Conservation (phyloP, 176 grass and related monocot species). For the Elymus sibiricus region DNA sequence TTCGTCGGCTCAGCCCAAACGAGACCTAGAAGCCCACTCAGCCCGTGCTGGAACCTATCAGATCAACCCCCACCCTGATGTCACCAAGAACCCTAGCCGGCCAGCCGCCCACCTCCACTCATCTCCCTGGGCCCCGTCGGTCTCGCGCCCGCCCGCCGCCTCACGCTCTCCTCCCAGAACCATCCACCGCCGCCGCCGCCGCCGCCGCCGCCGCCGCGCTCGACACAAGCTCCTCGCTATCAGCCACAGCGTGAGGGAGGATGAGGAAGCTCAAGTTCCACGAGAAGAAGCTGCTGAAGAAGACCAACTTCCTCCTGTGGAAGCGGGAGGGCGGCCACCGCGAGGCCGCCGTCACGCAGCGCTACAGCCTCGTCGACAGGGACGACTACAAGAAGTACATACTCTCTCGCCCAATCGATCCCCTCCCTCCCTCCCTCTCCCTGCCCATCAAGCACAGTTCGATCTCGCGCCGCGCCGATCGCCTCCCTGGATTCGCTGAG, state of each 20-base stretch:
- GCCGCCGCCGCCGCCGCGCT: not conserved
- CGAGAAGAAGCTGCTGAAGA: constrained; percentile 7
- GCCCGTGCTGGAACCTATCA: not conserved
- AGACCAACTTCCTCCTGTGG: not conserved
- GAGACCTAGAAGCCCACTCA: not conserved
- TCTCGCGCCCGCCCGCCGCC: not conserved
- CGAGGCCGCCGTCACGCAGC: constrained; percentile 4
- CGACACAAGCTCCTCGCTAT: no score
- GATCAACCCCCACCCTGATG: not conserved
- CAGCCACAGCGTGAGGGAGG: not conserved
- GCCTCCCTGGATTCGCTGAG: no score
- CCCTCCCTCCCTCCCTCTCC: not conserved
- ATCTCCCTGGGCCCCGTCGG: not conserved
- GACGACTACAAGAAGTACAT: constrained; percentile 29
- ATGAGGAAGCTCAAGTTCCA: constrained; percentile 20
- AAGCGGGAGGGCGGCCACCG: not conserved
- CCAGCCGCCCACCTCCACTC: not conserved
- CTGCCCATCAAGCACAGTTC: no score
- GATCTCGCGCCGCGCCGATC: not conserved
- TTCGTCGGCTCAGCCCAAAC: not conserved
- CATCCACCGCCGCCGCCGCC: not conserved
- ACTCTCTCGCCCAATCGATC: not conserved
- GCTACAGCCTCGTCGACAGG: not conserved
- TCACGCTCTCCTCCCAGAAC: not conserved
- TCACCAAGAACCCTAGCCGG: not conserved